Conservation (phyloP, 1,284 basidiomycete species). For the Athelia sp. region DNA sequence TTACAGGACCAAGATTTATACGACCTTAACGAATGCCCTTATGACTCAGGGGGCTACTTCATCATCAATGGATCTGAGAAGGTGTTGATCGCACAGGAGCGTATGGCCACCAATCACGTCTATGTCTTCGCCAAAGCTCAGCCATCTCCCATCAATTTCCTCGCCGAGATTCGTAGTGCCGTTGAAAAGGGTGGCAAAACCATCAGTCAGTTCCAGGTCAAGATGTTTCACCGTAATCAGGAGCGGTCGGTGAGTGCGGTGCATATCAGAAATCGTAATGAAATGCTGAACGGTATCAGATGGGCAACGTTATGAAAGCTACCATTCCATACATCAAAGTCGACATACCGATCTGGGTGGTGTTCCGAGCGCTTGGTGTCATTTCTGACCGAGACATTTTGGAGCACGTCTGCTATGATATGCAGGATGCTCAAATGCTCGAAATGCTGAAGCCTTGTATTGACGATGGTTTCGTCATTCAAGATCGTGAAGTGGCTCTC, state of each 20-base stretch:
- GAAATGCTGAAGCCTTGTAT: conserved; percentile 99
- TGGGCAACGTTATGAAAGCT: conserved; percentile 94
- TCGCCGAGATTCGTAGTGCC: conserved; percentile 96
- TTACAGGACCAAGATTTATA: conserved; percentile 81
- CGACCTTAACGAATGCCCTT: conserved; percentile 95
- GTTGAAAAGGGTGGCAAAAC: conserved; percentile 99
- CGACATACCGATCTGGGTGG: conserved; percentile 98
- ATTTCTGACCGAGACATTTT: conserved; percentile 98
- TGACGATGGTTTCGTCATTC: conserved; percentile 97
- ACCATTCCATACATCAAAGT: conserved; percentile 98
- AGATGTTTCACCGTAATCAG: conserved; percentile 89
- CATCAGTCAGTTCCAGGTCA: conserved; percentile 97
- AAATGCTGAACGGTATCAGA: conserved; percentile 30
- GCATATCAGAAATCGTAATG: not conserved
- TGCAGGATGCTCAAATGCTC: conserved; percentile 92
- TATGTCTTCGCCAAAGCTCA: conserved; percentile 99
- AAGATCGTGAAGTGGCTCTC: conserved; percentile 93
- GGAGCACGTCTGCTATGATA: conserved; percentile 98
- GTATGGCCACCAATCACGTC: conserved; percentile 99
- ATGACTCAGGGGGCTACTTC: conserved; percentile 98
- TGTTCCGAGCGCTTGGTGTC: conserved; percentile 97
- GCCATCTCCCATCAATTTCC: conserved; percentile 92
- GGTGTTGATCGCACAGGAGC: conserved; percentile 97
- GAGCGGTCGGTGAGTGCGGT: conserved; percentile 70
- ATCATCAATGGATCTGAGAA: conserved; percentile 99